A percentile compares a stretch with the other conserved stretches of the same genome.
These are phyloP conservation scores for Pleurotus sapidus DNA, from an alignment of 768 basidiomycete species.

Conservation along the genomic window DNA sequence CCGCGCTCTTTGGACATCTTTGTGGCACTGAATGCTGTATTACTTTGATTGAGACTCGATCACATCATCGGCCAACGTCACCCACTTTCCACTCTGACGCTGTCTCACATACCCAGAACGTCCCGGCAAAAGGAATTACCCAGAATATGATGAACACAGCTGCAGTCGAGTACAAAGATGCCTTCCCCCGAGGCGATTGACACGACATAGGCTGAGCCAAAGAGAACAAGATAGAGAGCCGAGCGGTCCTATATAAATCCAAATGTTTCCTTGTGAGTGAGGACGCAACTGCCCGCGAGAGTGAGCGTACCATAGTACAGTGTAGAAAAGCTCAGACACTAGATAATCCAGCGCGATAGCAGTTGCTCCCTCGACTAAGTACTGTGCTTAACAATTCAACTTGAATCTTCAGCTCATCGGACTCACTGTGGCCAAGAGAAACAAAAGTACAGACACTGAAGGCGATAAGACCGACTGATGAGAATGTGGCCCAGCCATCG, in stretches of 20 bases:
- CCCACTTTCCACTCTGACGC: constrained; percentile 19
- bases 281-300: background rate
- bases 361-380: constrained; percentile 12
- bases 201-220: constrained; percentile 36
- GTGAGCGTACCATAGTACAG: constrained; percentile 17
- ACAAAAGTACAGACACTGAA: constrained; percentile 20
- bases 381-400: no score
- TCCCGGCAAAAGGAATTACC: constrained; percentile 31
- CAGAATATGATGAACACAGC: constrained; percentile 17
- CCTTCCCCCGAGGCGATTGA: no score
- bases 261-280: background rate
- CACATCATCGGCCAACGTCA: no score
- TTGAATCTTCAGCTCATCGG: background rate
- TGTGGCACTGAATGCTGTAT: constrained; percentile 30
- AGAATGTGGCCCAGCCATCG: constrained; percentile 18
- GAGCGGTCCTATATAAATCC: constrained; percentile 23
- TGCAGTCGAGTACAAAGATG: constrained; percentile 2
- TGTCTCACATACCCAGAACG: constrained; percentile 31
- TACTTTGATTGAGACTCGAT: constrained; percentile 8
- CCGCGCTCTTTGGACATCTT: constrained; percentile 35
- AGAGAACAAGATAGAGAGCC: constrained; percentile 39
- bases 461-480: constrained; percentile 14
- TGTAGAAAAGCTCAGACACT: constrained; percentile 18
- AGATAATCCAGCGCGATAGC: constrained; percentile 17
- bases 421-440: constrained; percentile 19